These are phyloP conservation scores for Citrus glauca DNA, from an alignment of 345 rosid species.

Conservation along the genomic window DNA sequence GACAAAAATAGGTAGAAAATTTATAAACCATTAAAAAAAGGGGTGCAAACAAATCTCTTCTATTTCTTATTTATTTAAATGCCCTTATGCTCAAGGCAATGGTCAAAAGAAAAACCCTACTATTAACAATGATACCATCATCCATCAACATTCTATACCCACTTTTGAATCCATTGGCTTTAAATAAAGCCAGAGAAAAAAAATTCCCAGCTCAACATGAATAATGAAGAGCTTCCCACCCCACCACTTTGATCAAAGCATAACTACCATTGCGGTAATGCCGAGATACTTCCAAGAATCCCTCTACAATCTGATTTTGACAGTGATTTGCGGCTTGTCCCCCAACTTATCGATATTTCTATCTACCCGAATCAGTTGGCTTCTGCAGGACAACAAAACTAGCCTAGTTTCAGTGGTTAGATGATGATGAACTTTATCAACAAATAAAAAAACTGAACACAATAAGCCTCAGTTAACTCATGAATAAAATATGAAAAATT, in stretches of 20 bases:
- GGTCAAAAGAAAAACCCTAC: background rate
- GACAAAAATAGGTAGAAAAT: background rate
- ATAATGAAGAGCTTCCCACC: background rate
- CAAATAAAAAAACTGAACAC: background rate
- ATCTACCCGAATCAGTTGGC: conserved; percentile 15
- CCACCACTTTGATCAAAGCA: background rate
- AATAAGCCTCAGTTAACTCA: background rate
- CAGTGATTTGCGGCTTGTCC: background rate
- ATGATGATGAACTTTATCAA: background rate
- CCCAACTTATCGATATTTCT: conserved; percentile 13
- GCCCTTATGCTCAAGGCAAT: conserved; percentile 1
- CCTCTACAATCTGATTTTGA: background rate
- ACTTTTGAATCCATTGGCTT: background rate
- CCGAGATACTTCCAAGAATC: background rate
- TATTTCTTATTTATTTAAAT: background rate
- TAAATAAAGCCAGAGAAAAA: background rate
- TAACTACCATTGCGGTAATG: background rate
- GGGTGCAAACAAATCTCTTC: conserved; percentile 7
- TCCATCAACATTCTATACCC: background rate
- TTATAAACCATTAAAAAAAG: conserved; percentile 1
- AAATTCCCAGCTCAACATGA: background rate
- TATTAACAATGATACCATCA: background rate
- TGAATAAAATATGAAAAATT: background rate
- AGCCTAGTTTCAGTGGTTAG: background rate
- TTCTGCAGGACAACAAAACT: conserved; percentile 4